Evolutionary conservation across 2,329 filamentous ascomycete species (phyloP), one percentile per base, ranked within the genome.

Genomic region (Paraphaeosphaeria minitans): DNA sequence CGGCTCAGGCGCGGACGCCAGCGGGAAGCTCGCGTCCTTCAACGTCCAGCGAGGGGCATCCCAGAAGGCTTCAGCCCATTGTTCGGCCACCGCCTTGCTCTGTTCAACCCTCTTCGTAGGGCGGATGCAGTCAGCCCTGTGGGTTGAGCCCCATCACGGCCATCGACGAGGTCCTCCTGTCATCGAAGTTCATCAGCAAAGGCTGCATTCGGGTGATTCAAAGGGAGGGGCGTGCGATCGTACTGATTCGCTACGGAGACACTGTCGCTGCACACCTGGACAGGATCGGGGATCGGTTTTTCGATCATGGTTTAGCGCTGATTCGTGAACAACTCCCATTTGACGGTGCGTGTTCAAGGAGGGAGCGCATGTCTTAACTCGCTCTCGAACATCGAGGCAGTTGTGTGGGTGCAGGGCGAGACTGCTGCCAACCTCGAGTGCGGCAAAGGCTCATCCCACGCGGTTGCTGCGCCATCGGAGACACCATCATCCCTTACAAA

Each of bases 211-310:
- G n/a, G 41, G 53, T 39, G 13, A 29, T 13, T 27, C 33, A 45
- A 24, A n/a, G 47, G 58, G 58, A 57, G 55, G 60, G 48, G 42
- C 31, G 48, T n/a, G 21, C n/a, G 16, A 8, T n/a, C 45, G 41
- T 53, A 48, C 21, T 61, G 62, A 66, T 64, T 66, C 60, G 64
- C 52, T 35, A 37, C 45, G 13, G 53, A 61, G 19, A 53, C 59
- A 62, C 59, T 62, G 53, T 31, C 22, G 56, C 56, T 60, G 61
- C 63, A 61, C 51, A 62, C 60, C 55, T 57, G 58, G 57, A 31
- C 55, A 57, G 41, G 50, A 58, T 53, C 41, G 33, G 55, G 58
- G 14, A 35, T 58, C 35, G 55, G 49, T n/a, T 50, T 55, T 39
- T 24, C 48, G 33, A n/a, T 29, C 48, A 22, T 10, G 48, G 16